Conservation (phyloP, 768 basidiomycete species). For the Sporobolomyces pararoseus region DNA sequence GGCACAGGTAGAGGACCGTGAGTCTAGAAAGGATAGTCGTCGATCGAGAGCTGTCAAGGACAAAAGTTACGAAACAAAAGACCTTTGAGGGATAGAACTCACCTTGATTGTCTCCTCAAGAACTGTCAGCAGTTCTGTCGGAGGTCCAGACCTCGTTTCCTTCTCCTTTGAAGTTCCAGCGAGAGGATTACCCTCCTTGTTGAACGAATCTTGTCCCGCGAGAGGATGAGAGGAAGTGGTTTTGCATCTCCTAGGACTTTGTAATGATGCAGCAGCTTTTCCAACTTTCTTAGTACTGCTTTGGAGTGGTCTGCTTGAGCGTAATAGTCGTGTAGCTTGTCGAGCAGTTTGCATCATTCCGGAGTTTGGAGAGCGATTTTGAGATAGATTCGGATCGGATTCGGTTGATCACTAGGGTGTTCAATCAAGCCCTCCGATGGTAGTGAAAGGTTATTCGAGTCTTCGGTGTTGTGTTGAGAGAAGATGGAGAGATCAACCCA, state of each 20-base stretch:
- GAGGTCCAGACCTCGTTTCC: not conserved
- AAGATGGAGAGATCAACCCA: not conserved
- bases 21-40: slow-evolving; percentile 54
- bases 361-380: not conserved
- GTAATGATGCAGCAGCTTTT: no score
- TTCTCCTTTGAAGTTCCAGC: not conserved
- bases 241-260: not conserved
- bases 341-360: not conserved
- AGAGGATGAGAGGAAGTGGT: not conserved
- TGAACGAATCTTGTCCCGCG: not conserved
- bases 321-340: not conserved
- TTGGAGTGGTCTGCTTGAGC: no score
- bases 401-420: not conserved
- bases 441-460: not conserved
- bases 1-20: slow-evolving; percentile 85
- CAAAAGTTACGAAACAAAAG: slow-evolving; percentile 23
- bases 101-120: slow-evolving; percentile 73
- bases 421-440: not conserved
- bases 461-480: not conserved
- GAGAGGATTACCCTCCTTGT: no score
- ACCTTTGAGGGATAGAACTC: no score
- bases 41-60: not conserved
- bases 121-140: slow-evolving; percentile 30
- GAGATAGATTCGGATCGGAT: not conserved
- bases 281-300: no score